These are phyloP conservation scores for Tetrapisispora nanseiensis DNA, from an alignment of 805 yeast species.

Conservation along the genomic window DNA sequence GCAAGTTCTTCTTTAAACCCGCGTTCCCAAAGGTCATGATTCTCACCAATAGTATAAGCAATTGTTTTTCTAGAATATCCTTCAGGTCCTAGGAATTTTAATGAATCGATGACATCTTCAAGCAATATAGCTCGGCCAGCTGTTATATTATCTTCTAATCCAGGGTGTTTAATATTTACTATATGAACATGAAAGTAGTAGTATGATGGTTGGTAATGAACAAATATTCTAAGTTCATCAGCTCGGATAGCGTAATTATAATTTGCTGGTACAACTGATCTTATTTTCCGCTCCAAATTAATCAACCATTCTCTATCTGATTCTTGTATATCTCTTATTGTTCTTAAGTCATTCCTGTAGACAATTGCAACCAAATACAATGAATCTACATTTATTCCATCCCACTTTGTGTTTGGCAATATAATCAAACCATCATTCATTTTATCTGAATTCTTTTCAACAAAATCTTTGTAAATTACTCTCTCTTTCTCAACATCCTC, in stretches of 20 bases:
- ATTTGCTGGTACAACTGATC: slow-evolving; percentile 36
- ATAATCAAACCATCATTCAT: slow-evolving; percentile 51
- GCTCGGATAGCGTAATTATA: slow-evolving; percentile 36
- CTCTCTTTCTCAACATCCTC: slow-evolving; percentile 80
- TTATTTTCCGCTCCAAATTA: slow-evolving; percentile 37
- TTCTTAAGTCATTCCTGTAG: slow-evolving; percentile 53
- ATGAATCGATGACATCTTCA: slow-evolving; percentile 71
- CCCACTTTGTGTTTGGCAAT: slow-evolving; percentile 97
- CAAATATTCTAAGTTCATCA: slow-evolving; percentile 62
- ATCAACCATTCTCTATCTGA: slow-evolving; percentile 52
- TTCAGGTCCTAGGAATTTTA: slow-evolving; percentile 41
- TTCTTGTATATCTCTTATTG: slow-evolving; percentile 62
- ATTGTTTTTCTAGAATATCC: slow-evolving; percentile 53
- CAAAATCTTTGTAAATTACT: slow-evolving; percentile 52
- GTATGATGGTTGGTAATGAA: slow-evolving; percentile 94
- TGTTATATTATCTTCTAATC: slow-evolving; percentile 56
- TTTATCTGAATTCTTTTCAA: slow-evolving; percentile 31
- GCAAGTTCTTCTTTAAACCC: slow-evolving; percentile 24
- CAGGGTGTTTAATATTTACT: slow-evolving; percentile 61
- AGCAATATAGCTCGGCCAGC: slow-evolving; percentile 75
- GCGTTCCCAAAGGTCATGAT: slow-evolving; percentile 60
- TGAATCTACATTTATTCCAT: slow-evolving; percentile 55
- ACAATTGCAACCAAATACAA: slow-evolving; percentile 74
- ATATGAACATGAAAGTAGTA: slow-evolving; percentile 93
- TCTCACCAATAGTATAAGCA: slow-evolving; percentile 62